phyloP scores from a whole-genome alignment of 2,329 filamentous ascomycete species.

The Verticillium albo-atrum region DNA sequence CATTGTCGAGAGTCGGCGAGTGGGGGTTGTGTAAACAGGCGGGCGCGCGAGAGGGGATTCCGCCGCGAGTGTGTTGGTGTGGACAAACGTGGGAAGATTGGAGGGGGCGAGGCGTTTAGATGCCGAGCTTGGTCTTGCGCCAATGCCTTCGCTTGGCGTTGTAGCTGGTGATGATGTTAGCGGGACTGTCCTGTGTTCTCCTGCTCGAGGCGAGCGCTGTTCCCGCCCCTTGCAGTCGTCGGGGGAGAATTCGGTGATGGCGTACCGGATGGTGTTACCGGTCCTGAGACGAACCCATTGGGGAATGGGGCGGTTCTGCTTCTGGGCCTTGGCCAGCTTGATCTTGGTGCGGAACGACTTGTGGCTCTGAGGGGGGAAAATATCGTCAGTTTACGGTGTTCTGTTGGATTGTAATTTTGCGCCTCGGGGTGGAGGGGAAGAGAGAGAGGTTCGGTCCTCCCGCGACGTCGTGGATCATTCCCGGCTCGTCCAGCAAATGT shows the following conservation, averaged over 20 bases:
- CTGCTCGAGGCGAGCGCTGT: neutral
- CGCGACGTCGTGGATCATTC: neutral
- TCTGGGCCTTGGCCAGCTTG: conserved; percentile 99
- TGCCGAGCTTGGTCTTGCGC: conserved; percentile 99
- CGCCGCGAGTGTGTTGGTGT: neutral
- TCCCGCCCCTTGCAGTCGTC: neutral
- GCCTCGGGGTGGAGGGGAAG: neutral
- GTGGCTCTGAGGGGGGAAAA: conserved; percentile 68
- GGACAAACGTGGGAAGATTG: conserved; percentile 12
- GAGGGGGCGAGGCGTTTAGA: conserved; percentile 65
- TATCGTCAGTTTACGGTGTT: neutral
- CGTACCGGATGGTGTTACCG: conserved; percentile 99
- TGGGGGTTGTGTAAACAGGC: neutral
- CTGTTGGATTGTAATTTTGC: conserved; percentile 6
- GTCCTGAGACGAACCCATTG: conserved; percentile 99
- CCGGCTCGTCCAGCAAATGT: neutral
- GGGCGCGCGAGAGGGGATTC: neutral
- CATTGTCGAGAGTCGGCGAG: neutral
- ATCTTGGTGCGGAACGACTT: conserved; percentile 99
- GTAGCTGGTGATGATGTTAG: conserved; percentile 61
- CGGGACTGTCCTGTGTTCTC: too few species aligned
- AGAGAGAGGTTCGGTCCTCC: neutral
- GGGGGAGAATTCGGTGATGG: conserved; percentile 1
- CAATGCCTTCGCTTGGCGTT: conserved; percentile 99
- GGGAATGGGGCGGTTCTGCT: conserved; percentile 99